These are phyloP conservation scores for Lipomyces spencermartinsiae DNA, from an alignment of 805 yeast genomes.

Conservation along the genomic window DNA sequence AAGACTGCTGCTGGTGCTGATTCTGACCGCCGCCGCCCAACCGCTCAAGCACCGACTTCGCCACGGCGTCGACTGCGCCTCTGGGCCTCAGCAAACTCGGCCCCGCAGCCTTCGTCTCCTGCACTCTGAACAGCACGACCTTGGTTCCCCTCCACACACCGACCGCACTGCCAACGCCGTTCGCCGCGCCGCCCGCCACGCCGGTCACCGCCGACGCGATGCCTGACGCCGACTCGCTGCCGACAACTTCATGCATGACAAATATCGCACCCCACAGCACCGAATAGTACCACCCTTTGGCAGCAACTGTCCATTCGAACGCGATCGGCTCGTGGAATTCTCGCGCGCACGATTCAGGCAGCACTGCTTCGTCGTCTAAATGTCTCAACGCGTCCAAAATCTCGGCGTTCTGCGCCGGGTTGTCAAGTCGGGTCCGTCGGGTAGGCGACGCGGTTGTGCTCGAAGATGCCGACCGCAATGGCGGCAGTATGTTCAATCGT, in stretches of 20 bases:
- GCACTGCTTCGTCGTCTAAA: slow-evolving; percentile 31
- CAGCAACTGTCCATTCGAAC: slow-evolving; percentile 67
- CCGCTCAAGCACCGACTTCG: slow-evolving; percentile 56
- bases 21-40: slow-evolving; percentile 38
- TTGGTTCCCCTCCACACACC: slow-evolving; percentile 36
- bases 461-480: not conserved
- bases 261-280: slow-evolving; percentile 67
- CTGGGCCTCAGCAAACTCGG: slow-evolving; percentile 51
- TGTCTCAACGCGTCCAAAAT: slow-evolving; percentile 31
- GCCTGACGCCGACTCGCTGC: slow-evolving; percentile 18
- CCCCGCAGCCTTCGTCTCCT: slow-evolving; percentile 49
- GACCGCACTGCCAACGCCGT: slow-evolving; percentile 11
- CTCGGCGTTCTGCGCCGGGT: slow-evolving; percentile 16
- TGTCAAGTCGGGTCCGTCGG: not conserved
- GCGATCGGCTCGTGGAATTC: slow-evolving; percentile 47
- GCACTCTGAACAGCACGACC: slow-evolving; percentile 58
- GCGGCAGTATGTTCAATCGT: slow-evolving; percentile 12
- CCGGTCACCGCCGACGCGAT: slow-evolving; percentile 16
- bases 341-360: slow-evolving; percentile 26
- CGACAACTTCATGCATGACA: slow-evolving; percentile 34
- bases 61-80: slow-evolving; percentile 57
- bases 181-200: slow-evolving; percentile 5
- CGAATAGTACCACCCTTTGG: slow-evolving; percentile 78
- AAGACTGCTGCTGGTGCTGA: not conserved
- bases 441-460: slow-evolving; percentile 16